Evolutionary conservation across 2,329 filamentous ascomycete genomes (phyloP).

Genomic region (Macroventuria anomochaeta): DNA sequence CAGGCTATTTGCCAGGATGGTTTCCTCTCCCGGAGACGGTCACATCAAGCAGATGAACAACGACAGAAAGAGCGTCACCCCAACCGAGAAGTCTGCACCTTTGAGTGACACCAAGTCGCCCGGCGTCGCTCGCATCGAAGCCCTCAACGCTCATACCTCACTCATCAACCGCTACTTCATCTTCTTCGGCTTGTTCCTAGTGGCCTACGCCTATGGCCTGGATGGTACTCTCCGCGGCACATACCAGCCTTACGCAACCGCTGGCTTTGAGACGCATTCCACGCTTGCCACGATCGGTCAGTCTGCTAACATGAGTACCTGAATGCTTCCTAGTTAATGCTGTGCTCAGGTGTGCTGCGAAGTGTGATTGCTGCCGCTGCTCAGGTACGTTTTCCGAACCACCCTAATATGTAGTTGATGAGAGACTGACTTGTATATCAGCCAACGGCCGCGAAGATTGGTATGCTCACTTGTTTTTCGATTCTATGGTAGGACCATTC

Average conservation of each 20-base stretch:
- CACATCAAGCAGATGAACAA: slow-evolving; percentile 5
- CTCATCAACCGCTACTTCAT: slow-evolving; percentile 61
- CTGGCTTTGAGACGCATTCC: slow-evolving; percentile 60
- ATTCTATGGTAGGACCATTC: slow-evolving; percentile 5
- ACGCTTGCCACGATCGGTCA: slow-evolving; percentile 63
- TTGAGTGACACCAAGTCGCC: slow-evolving; percentile 48
- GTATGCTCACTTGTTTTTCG: background rate
- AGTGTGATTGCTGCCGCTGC: slow-evolving; percentile 66
- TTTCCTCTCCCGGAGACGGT: background rate
- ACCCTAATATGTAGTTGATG: no score
- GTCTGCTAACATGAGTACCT: background rate
- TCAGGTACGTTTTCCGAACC: slow-evolving; percentile 31
- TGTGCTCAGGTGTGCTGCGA: slow-evolving; percentile 53
- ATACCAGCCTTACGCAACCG: slow-evolving; percentile 60
- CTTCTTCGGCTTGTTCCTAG: slow-evolving; percentile 66
- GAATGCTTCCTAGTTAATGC: background rate
- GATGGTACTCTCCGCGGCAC: slow-evolving; percentile 57
- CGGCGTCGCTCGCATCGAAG: slow-evolving; percentile 66
- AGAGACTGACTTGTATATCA: background rate
- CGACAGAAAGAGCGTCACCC: slow-evolving; percentile 6
- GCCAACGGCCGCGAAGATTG: slow-evolving; percentile 12
- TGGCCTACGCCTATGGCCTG: slow-evolving; percentile 69
- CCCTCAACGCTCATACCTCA: slow-evolving; percentile 61
- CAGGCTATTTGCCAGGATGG: background rate
- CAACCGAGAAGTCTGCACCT: background rate